Conservation (phyloP, 2,329 filamentous ascomycete species). For the Chaetomiaceae sp. region DNA sequence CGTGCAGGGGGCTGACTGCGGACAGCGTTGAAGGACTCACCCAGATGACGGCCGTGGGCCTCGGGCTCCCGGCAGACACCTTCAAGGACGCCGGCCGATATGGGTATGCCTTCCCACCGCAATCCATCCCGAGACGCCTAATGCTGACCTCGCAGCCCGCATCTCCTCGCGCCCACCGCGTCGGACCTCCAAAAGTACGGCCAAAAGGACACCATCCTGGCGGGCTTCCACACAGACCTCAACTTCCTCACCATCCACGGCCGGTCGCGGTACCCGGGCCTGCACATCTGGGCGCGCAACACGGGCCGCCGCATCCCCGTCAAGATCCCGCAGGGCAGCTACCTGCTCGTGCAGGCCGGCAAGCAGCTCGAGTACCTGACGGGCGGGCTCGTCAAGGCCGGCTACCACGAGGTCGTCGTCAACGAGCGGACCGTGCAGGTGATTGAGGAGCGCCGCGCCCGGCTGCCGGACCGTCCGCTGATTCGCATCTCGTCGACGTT, state of each 20-base stretch:
- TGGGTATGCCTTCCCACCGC: conserved; percentile 38
- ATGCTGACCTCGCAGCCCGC: conserved; percentile 39
- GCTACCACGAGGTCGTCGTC: conserved; percentile 59
- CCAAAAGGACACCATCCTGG: conserved; percentile 52
- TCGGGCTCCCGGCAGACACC: conserved; percentile 48
- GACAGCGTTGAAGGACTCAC: conserved; percentile 51
- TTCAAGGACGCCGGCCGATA: conserved; percentile 54
- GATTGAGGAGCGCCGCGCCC: conserved; percentile 39
- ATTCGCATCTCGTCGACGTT: conserved; percentile 57
- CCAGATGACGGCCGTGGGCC: conserved; percentile 54
- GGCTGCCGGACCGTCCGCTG: conserved; percentile 46
- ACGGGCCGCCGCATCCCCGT: conserved; percentile 56
- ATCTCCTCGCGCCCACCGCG: conserved; percentile 57
- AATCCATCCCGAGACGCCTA: not conserved
- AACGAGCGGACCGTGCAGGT: conserved; percentile 48
- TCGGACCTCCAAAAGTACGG: conserved; percentile 54
- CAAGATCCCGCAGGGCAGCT: conserved; percentile 53
- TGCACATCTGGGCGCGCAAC: conserved; percentile 62
- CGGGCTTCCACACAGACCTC: conserved; percentile 60
- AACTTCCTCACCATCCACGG: conserved; percentile 64
- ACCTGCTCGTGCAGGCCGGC: conserved; percentile 58
- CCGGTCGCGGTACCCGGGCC: conserved; percentile 56
- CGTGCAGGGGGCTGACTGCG: not conserved
- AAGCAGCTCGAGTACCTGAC: conserved; percentile 61
- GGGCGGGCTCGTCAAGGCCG: conserved; percentile 57